A percentile compares a stretch with the other conserved stretches of the same genome.
These are phyloP conservation scores for Eucalyptus marginata DNA, from an alignment of 345 rosid genomes.

Conservation along the genomic window DNA sequence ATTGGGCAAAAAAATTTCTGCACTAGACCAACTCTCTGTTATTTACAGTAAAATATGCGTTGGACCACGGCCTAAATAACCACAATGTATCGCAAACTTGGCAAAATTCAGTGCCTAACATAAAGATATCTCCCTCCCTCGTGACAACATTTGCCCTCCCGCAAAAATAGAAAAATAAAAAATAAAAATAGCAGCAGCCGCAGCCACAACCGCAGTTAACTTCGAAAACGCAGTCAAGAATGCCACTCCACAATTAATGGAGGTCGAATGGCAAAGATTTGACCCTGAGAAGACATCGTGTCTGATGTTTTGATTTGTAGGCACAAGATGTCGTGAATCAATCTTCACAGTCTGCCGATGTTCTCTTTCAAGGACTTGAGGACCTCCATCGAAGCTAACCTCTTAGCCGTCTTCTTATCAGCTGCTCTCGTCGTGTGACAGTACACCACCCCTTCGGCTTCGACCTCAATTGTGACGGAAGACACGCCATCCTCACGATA, in stretches of 20 bases:
- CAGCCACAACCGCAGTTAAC: neutral
- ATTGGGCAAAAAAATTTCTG: neutral
- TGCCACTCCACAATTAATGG: neutral
- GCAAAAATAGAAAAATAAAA: neutral
- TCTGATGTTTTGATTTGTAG: neutral
- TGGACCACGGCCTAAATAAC: neutral
- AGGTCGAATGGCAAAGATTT: neutral
- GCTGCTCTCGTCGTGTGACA: conserved; percentile 19
- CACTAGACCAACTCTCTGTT: neutral
- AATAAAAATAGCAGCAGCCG: neutral
- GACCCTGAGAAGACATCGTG: neutral
- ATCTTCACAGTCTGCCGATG: neutral
- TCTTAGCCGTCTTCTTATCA: conserved; percentile 42
- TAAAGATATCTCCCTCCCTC: neutral
- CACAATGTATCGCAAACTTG: neutral
- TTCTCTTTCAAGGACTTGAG: conserved; percentile 24
- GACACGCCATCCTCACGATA: conserved; percentile 1
- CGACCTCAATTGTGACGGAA: conserved; percentile 32
- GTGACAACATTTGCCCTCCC: neutral
- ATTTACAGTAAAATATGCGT: neutral
- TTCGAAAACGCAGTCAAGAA: neutral
- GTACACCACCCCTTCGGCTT: conserved; percentile 26
- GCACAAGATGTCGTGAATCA: neutral
- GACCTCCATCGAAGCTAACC: conserved; percentile 44
- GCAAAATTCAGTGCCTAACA: neutral